phyloP scores from a whole-genome alignment of 2,329 filamentous ascomycete species.

The Epicoccum sorghinum region DNA sequence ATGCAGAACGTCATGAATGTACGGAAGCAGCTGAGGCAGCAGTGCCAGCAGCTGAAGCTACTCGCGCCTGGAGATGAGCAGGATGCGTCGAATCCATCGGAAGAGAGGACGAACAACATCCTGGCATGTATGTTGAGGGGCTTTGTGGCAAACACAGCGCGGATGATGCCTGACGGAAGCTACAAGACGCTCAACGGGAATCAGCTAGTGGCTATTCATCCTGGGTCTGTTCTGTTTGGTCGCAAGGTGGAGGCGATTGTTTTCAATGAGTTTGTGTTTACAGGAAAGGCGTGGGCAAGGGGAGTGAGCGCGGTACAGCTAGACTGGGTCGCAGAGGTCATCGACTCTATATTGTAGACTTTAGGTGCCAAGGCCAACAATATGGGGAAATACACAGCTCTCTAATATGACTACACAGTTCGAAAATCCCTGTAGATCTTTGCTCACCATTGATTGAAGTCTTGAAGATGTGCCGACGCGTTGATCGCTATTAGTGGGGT shows the following conservation, averaged over 20 bases:
- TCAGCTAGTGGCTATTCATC: slow-evolving; percentile 68
- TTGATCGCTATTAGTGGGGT: too few relatives aligned
- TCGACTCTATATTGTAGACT: slow-evolving; percentile 39
- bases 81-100: slow-evolving; percentile 33
- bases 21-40: slow-evolving; percentile 64
- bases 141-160: slow-evolving; percentile 65
- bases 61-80: slow-evolving; percentile 26
- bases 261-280: slow-evolving; percentile 71
- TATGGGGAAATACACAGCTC: too few relatives aligned
- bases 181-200: slow-evolving; percentile 67
- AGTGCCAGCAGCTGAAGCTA: slow-evolving; percentile 58
- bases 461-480: too few relatives aligned
- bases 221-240: slow-evolving; percentile 65
- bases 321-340: slow-evolving; percentile 64
- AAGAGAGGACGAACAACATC: slow-evolving; percentile 57
- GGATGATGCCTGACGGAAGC: slow-evolving; percentile 64
- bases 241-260: slow-evolving; percentile 65
- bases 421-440: too few relatives aligned
- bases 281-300: slow-evolving; percentile 66
- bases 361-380: too few relatives aligned
- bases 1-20: slow-evolving; percentile 72
- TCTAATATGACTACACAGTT: too few relatives aligned
- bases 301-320: slow-evolving; percentile 67
- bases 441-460: too few relatives aligned
- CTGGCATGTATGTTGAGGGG: slow-evolving; percentile 64